phyloP scores from a whole-genome alignment of 2,329 filamentous ascomycete genomes.

The Epichloe uncinata region DNA sequence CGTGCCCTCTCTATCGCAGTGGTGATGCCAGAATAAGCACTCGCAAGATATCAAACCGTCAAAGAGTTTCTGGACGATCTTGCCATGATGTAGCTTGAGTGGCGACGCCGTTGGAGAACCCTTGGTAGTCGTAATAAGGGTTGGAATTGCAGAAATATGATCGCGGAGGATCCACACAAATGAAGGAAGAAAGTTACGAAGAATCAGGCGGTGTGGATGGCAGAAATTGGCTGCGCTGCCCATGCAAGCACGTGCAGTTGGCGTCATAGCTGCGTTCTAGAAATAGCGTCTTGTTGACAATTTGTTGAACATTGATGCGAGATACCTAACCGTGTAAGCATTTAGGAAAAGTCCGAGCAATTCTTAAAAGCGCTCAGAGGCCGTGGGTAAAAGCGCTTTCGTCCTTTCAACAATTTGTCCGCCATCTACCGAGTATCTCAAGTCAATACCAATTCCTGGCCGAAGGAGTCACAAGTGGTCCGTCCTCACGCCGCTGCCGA shows the following conservation, averaged over 20 bases:
- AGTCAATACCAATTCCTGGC: not conserved
- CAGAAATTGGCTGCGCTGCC: conserved; percentile 8
- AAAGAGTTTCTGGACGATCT: not conserved
- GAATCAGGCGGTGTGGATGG: conserved; percentile 19
- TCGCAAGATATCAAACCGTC: not conserved
- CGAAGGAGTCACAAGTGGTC: not conserved
- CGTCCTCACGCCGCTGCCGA: too few relatives aligned
- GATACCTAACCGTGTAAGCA: too few relatives aligned
- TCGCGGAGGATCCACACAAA: not conserved
- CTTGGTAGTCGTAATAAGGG: not conserved
- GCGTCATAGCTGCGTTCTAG: not conserved
- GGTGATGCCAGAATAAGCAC: not conserved
- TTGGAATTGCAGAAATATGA: not conserved
- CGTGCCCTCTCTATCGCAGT: not conserved
- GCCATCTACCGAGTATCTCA: not conserved
- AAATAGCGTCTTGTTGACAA: not conserved
- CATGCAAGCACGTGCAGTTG: not conserved
- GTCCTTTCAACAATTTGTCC: not conserved
- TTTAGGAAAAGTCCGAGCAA: not conserved
- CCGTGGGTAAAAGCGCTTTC: not conserved
- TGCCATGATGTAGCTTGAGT: not conserved
- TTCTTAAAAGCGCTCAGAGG: not conserved
- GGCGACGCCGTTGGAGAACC: not conserved
- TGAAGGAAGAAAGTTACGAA: not conserved
- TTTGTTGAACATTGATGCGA: not conserved